Base-by-base conservation (phyloP, 352 stramenopile genomes). In the Pythium dissimile region DNA sequence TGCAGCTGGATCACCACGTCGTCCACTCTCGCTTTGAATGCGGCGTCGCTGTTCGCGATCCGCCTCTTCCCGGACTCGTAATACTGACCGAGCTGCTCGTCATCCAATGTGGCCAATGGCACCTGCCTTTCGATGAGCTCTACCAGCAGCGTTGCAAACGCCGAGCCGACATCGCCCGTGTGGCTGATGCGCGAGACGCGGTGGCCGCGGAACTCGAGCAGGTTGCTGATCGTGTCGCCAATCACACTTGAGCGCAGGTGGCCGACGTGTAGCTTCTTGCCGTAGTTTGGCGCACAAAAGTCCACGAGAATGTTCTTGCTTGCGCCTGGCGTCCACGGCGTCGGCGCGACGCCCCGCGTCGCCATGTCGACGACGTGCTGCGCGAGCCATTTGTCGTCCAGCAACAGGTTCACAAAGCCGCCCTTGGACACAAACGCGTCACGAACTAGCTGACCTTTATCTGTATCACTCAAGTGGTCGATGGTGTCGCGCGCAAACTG, bases 261-360 rank as follows among this genome's bases (percentile, higher is more conserved):
- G 10, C 82, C 84, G 15, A 94, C 84, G 45, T 94, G 84, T 21
- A 94, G 66, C 58, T 90, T 90, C 69, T 92, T 94, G 64, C 84
- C 84, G 35, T 92, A 83, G 50, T 94, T 94, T 2, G 84, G 84
- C 6, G 82, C 80, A 27, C 78, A 80, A 69, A 92, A 94, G 59
- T 94, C 84, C 51, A 92, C 83, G 3, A 94, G 67, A 48, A 91
- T 75, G 15, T 52, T 52, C 51, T 77, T 70, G 59, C 51, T 67
- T 16, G 70, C 39, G 18, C 48, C 56, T 2, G 10, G n/a, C 9
- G 51, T 50, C 7, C 67, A 54, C 9, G 59, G 32, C 6, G 54
- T 55, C 5, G 74, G 71, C 16, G 47, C 43, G 6, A 88, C 64
- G 18, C 78, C 80, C 1, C 66, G 10, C 18, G 77, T 90, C 6